These are phyloP conservation scores for Nemania sp. DNA, from an alignment of 2,329 filamentous ascomycete genomes.

Conservation along the genomic window DNA sequence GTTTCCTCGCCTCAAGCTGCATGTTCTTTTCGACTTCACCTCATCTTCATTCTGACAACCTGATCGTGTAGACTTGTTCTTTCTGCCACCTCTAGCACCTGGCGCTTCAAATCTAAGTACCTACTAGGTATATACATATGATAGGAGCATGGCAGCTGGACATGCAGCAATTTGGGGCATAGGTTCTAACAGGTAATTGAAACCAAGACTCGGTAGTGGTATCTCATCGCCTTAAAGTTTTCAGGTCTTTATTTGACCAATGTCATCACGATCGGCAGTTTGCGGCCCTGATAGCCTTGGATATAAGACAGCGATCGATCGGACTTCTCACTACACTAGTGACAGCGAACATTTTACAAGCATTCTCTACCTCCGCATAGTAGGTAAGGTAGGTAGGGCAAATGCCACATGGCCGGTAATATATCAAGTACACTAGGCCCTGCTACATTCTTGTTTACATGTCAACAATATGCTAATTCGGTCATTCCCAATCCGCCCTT, in stretches of 20 bases:
- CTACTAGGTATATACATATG: background rate
- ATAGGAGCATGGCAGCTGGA: background rate
- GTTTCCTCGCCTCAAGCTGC: slow-evolving; percentile 38
- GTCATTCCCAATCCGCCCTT: background rate
- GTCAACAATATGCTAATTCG: background rate
- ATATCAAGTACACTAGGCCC: background rate
- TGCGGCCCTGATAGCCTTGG: background rate
- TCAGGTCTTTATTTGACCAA: slow-evolving; percentile 12
- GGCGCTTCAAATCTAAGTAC: background rate
- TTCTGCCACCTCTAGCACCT: slow-evolving; percentile 6
- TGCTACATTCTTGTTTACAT: background rate
- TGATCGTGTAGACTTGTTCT: slow-evolving; percentile 10
- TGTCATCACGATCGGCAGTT: slow-evolving; percentile 26
- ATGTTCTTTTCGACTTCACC: slow-evolving; percentile 42
- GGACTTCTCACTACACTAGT: slow-evolving; percentile 3
- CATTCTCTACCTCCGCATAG: background rate
- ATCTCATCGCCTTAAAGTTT: slow-evolving; percentile 13
- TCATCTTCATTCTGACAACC: slow-evolving; percentile 34
- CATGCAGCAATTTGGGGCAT: background rate
- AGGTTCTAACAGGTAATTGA: background rate
- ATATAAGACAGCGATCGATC: slow-evolving; percentile 19
- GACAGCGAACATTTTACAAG: background rate
- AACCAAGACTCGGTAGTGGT: background rate
- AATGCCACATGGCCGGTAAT: background rate
- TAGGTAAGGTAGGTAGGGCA: background rate